Base-by-base conservation (phyloP, 805 yeast species). In the Peterozyma toletana region DNA sequence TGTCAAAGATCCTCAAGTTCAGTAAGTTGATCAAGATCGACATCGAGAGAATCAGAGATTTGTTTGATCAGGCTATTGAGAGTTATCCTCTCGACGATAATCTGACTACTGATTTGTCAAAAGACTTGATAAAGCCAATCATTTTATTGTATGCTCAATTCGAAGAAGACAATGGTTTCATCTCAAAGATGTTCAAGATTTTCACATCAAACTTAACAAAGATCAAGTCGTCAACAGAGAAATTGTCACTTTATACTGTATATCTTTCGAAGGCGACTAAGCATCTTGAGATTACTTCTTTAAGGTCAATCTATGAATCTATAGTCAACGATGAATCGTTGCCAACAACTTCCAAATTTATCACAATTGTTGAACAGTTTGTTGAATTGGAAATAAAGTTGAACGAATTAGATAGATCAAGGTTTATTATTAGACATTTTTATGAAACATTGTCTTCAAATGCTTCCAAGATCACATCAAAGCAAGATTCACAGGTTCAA, bases 61-160 rank as follows among this genome's bases (percentile, higher is more conserved):
- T 84, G 13, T 89, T 86, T 62, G 96, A 87, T 39, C 77, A 78
- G 37, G 74, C 88, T 5, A 51, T 86, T 3, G 67, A 64, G 4
- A 65, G 58, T 1, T 70, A 86, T 49, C 83, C 86, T 0, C 27
- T 21, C 27, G 27, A 21, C 7, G 27, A 21, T 21, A 7, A 21
- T 21, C 15, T 33, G 30, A 21, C 30, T 13, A 44, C 30, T 11
- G 7, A 7, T 7, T 5, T 21, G 27, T 5, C 13, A 13, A 40
- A 61, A 0, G 60, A 69, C 17, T 53, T 69, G n/a, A 66, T 73
- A 38, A 73, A 73, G 45, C 58, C 77, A 0, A 62, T 87, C 0
- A 73, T 67, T 49, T 44, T 79, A 1, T 52, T 76, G 33, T 86
- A 83, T 55, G 76, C 83, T 2, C 62, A 78, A 33, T 78, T 77